These are phyloP conservation scores for Amphicarpaea edgeworthii DNA, from an alignment of 306 rosid species.

Conservation along the genomic window DNA sequence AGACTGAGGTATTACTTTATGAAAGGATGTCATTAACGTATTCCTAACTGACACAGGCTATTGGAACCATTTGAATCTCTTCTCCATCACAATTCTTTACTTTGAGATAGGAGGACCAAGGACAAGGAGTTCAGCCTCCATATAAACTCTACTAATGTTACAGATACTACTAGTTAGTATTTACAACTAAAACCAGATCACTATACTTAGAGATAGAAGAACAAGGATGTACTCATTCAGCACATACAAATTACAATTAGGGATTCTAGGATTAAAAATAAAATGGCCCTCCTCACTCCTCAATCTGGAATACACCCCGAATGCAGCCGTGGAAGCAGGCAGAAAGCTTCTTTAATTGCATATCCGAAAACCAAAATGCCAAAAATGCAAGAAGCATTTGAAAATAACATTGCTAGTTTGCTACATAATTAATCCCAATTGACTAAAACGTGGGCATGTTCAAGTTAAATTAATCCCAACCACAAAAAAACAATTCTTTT, in stretches of 20 bases:
- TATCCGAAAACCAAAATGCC: neutral
- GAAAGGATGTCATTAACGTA: neutral
- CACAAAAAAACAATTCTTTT: neutral
- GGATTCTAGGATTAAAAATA: neutral
- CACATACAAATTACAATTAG: neutral
- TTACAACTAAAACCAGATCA: neutral
- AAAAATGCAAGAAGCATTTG: slow-evolving; percentile 10
- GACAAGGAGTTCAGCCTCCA: slow-evolving; percentile 3
- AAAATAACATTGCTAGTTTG: slow-evolving; percentile 5
- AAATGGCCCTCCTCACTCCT: slow-evolving; percentile 20
- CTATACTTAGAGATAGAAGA: neutral
- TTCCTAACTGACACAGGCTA: neutral
- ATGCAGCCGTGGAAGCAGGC: neutral
- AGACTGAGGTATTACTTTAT: neutral
- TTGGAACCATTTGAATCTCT: neutral
- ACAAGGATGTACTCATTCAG: neutral
- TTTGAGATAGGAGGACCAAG: neutral
- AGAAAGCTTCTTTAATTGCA: neutral
- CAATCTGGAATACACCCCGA: slow-evolving; percentile 6
- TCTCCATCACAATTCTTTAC: neutral
- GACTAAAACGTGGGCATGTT: neutral
- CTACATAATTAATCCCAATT: neutral
- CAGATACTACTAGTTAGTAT: neutral
- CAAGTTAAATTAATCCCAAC: neutral
- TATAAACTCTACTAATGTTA: too few species aligned